Base-by-base conservation (phyloP, 1,139 yeast species). In the Arxiozyma slooffiae region DNA sequence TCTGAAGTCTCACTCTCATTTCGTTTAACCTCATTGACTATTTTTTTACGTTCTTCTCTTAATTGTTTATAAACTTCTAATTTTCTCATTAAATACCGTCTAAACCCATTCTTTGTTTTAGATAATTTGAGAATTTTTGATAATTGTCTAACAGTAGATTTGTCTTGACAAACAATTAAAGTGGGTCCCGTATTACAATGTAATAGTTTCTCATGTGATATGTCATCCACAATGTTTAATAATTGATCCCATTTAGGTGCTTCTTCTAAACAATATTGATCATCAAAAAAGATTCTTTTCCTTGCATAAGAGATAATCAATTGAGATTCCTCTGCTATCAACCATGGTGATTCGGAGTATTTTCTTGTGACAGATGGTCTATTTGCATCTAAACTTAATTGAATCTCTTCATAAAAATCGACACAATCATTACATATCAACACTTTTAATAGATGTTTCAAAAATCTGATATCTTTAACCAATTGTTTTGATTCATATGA, bases 171-270 rank as follows among this genome's bases (percentile, higher is more conserved):
- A 83, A 88, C 82, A 22, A 92, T 79, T 46, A 92, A 69, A 1
- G 85, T 76, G 0, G 94, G 89, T 0, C 95, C 92, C 16, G 56
- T 57, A 11, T 51, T 54, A 16, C 57, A 55, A 62, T 55, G 67
- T 54, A 37, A 62, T 44, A 62, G 65, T 54, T 76, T 73, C 54
- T 81, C 88, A 46, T 71, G 71, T 41, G 79, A 71, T n/a, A 88
- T 81, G 59, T 88, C 96, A 52, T 83, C 83, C 21, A 92, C 61
- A 5, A 90, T 69, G 1, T 75, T 62, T 0, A 82, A 78, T 44
- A 94, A 66, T 57, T 88, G 95, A 48, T 81, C 84, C 96, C 97
- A 90, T 68, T 92, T 92, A 0, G 98, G 97, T 41, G 80, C 76
- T 56, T 86, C 92, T 63, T 90, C 97, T 20, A 84, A 67, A 1